Evolutionary conservation across 2,329 filamentous ascomycete genomes (phyloP).

Genomic region (Trichoderma sp.): DNA sequence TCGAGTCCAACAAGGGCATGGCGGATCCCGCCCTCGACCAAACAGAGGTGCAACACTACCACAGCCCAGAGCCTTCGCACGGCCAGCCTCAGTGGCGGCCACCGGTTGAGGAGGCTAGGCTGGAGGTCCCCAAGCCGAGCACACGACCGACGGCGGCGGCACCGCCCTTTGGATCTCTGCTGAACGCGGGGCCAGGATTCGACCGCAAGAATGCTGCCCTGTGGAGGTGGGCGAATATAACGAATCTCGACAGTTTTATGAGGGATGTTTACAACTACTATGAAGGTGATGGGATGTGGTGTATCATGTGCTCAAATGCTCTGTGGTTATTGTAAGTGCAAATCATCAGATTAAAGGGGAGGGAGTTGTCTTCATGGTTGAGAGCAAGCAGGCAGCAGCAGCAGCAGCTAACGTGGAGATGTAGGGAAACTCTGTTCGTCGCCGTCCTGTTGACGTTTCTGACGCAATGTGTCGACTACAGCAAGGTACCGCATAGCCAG

Average conservation of each 20-base stretch:
- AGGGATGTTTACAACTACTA: constrained; percentile 84
- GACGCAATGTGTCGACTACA: constrained; percentile 81
- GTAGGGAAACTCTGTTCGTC: constrained; percentile 75
- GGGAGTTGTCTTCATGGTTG: background rate
- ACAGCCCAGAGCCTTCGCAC: constrained; percentile 25
- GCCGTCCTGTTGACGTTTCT: constrained; percentile 80
- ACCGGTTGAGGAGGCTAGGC: constrained; percentile 48
- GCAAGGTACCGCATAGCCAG: constrained; percentile 64
- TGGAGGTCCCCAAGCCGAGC: constrained; percentile 42
- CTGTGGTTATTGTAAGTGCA: constrained; percentile 67
- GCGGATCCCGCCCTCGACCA: constrained; percentile 24
- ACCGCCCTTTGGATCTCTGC: constrained; percentile 29
- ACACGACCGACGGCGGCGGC: constrained; percentile 15
- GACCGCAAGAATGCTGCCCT: constrained; percentile 68
- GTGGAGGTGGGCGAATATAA: constrained; percentile 90
- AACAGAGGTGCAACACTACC: constrained; percentile 18
- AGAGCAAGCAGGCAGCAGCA: no score
- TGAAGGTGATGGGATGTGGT: constrained; percentile 77
- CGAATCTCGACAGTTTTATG: constrained; percentile 85
- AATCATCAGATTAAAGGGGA: background rate
- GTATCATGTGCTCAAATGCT: constrained; percentile 69
- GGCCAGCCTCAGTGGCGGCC: constrained; percentile 55
- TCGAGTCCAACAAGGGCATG: constrained; percentile 47
- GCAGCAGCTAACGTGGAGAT: constrained; percentile 7
- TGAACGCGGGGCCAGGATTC: constrained; percentile 31